phyloP scores from a whole-genome alignment of 2,329 filamentous ascomycete genomes.

The Fusarium chuoi region DNA sequence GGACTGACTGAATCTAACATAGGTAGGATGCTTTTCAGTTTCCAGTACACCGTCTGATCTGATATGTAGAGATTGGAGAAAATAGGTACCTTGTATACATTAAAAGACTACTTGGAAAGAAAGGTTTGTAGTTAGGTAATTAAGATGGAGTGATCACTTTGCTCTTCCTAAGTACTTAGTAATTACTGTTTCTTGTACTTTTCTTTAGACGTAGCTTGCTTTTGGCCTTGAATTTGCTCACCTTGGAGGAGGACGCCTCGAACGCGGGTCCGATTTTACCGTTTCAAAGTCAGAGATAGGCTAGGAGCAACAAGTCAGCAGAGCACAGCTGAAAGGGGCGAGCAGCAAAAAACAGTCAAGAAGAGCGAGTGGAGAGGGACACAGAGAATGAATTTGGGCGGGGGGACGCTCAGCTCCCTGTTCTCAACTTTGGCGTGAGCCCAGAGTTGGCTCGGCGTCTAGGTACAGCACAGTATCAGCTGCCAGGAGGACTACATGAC shows the following conservation, averaged over 20 bases:
- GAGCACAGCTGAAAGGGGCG: slow-evolving; percentile 14
- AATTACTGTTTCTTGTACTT: neutral
- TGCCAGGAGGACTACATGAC: slow-evolving; percentile 47
- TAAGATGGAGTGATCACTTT: neutral
- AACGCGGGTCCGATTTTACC: slow-evolving; percentile 6
- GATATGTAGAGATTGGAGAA: neutral
- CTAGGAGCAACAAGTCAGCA: slow-evolving; percentile 15
- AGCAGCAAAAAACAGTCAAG: slow-evolving; percentile 24
- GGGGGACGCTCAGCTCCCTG: slow-evolving; percentile 48
- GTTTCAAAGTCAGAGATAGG: neutral
- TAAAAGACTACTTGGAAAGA: neutral
- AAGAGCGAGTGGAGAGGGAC: slow-evolving; percentile 46
- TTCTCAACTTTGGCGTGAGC: slow-evolving; percentile 35
- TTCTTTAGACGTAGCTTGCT: neutral
- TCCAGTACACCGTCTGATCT: neutral
- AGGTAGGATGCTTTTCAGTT: neutral
- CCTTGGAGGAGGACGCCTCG: neutral
- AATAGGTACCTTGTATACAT: neutral
- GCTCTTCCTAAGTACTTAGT: neutral
- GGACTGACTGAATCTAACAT: slow-evolving; percentile 1
- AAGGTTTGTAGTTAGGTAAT: neutral
- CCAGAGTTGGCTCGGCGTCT: slow-evolving; percentile 25
- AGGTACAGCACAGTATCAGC: slow-evolving; percentile 54
- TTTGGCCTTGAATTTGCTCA: neutral
- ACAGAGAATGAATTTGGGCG: slow-evolving; percentile 38